Base-by-base conservation (phyloP, 768 basidiomycete genomes). In the Boletus tomentosulus region DNA sequence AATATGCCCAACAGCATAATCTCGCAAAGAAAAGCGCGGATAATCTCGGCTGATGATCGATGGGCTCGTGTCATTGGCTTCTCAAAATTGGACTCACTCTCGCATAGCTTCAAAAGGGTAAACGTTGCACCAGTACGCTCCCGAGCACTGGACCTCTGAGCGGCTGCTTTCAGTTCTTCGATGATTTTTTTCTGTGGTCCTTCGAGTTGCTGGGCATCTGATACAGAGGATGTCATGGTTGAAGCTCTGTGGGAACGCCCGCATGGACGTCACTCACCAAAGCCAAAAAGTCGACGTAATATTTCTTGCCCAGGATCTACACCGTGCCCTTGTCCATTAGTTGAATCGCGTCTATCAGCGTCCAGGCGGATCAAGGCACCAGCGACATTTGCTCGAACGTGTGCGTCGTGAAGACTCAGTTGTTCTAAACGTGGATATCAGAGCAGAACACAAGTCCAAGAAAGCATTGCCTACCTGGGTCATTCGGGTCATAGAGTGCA, bases 41-140 rank as follows among this genome's bases (percentile, higher is more conserved):
- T 52, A 1, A 5, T 30, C 6, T 0, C 4, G 31, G 49, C 62
- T 66, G 6, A 46, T n/a, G 19, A 34, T 46, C 38, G 9, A 19
- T 66, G 3, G 57, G 41, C 15, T 30, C 19, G 1, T 4, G 12
- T 28, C 24, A 46, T 3, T 15, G 1, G 11, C 13, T n/a, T 1
- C 6, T 42, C 11, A 4, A 44, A 39, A 27, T 6, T 9, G 31
- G 1, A 30, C 57, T 19, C 16, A 67, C 65, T 54, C 13, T 64
- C 58, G 48, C 57, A 59, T n/a, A 66, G 46, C 16, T 57, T 64
- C 39, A 66, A 7, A 31, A 66, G 35, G 1, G 65, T 57, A 50
- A 65, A 43, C 6, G 65, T 67, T 11, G 62, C 55, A 35, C 57
- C 57, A 3, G 55, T 64, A 22, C 65, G 65, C n/a, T 57, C 65